Base-by-base conservation (phyloP, 1,284 basidiomycete genomes). In the Apiotrichum porosum region DNA sequence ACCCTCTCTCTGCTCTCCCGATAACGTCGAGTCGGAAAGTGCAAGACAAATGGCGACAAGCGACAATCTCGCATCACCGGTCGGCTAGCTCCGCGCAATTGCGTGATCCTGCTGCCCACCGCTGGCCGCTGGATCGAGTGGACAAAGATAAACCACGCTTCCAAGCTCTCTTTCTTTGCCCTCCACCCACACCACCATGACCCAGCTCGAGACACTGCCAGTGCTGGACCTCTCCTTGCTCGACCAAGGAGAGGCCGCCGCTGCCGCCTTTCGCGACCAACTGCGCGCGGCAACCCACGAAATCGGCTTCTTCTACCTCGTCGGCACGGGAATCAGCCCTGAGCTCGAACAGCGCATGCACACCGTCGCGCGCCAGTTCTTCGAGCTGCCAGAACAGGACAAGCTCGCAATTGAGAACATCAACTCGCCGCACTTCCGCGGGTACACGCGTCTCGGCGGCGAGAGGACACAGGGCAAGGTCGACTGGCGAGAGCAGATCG, bases 281-380 rank as follows among this genome's bases (percentile, higher is more conserved):
- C 40, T 55, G 28, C 37, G 43, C 9, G 17, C 22, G 0, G 53
- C 53, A 12, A 51, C 53, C 1, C 53, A 51, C 34, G 46, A 51
- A 9, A 22, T 51, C 12, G 64, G 64, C 24, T 66, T 66, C 61
- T 63, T 66, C 58, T 64, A 66, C 46, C 58, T 64, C 3, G 58
- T 53, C 4, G 57, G 57, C 19, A 63, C 63, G 17, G 61, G 61
- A 2, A 44, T 66, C 18, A 39, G 50, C 9, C 26, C 52, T 1
- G 51, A 39, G 19, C 57, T 62, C 38, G 51, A 64, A 39, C 39
- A 56, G 17, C 53, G 52, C 15, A 54, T 66, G 26, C 50, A 60
- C 15, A 28, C 37, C 14, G 49, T 54, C 1, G 58, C 58, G 0
- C 57, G 58, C 37, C 42, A 48, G 9, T 64, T 66, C 52, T 66